Percentiles rank a stretch among this genome's conserved stretches.
phyloP scores from a whole-genome alignment of 2,329 filamentous ascomycete species.

The Pyrenophora tritici-repentis region DNA sequence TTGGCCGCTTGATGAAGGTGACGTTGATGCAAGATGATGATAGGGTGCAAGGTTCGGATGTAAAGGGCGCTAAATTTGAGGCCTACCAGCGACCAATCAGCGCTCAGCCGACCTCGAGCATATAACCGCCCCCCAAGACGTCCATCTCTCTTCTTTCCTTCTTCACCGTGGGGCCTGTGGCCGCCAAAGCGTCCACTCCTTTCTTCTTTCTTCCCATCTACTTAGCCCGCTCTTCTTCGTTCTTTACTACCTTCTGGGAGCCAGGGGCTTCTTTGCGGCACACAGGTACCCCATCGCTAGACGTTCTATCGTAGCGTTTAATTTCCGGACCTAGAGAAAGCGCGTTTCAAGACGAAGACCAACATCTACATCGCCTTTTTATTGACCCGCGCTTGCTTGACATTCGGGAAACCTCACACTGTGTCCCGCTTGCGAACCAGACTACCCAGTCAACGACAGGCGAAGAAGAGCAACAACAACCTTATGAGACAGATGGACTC shows the following conservation, averaged over 20 bases:
- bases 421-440: constrained; percentile 9
- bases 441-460: not conserved
- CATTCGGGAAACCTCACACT: not conserved
- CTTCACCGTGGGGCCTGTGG: constrained; percentile 8
- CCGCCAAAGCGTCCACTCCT: constrained; percentile 3
- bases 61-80: constrained; percentile 1
- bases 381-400: constrained; percentile 9
- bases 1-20: not conserved
- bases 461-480: constrained; percentile 8
- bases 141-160: constrained; percentile 1
- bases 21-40: not conserved
- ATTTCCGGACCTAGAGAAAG: constrained; percentile 4
- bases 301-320: not conserved
- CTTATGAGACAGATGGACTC: constrained; percentile 6
- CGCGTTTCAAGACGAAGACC: constrained; percentile 2
- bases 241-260: not conserved
- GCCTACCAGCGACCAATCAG: constrained; percentile 5
- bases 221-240: constrained; percentile 4
- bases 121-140: not conserved
- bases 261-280: constrained; percentile 5
- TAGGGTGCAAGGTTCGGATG: not conserved
- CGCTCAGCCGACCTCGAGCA: not conserved
- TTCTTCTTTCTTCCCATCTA: not conserved
- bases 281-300: constrained; percentile 4
- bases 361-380: constrained; percentile 3